Percentiles rank a stretch among this genome's conserved stretches.
Conservation (phyloP, 129 eudicot species). For the Escallonia rubra region DNA sequence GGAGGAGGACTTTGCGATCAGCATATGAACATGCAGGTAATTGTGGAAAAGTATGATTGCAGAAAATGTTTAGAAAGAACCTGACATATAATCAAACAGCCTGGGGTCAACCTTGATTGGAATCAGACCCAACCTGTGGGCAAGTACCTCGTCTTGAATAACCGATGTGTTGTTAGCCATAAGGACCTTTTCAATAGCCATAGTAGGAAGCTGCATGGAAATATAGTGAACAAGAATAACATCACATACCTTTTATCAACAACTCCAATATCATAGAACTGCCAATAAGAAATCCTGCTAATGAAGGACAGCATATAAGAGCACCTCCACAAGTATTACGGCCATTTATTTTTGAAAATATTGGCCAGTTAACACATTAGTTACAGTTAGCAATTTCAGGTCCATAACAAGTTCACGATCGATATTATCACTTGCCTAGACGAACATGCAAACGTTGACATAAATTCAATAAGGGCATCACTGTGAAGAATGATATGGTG, state of each 20-base stretch:
- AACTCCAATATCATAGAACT: not conserved
- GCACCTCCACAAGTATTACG: not conserved
- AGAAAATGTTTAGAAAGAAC: slow-evolving; percentile 25
- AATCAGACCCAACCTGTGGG: slow-evolving; percentile 85
- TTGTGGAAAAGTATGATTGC: not conserved
- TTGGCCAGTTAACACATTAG: too few species aligned
- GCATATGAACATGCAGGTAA: not conserved
- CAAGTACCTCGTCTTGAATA: slow-evolving; percentile 90
- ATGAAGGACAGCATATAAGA: not conserved
- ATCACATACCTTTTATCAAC: not conserved
- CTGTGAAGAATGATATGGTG: not conserved
- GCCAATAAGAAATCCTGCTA: not conserved
- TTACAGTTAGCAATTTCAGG: too few species aligned
- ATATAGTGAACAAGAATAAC: not conserved
- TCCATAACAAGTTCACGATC: too few species aligned
- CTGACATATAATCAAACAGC: slow-evolving; percentile 82
- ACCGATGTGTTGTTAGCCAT: slow-evolving; percentile 87
- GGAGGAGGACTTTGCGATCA: slow-evolving; percentile 9
- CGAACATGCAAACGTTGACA: not conserved
- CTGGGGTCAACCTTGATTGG: slow-evolving; percentile 89
- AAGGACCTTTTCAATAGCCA: slow-evolving; percentile 96
- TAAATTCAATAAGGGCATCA: not conserved
- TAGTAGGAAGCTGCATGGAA: slow-evolving; percentile 69
- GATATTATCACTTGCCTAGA: too few species aligned
- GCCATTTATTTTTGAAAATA: not conserved